Base-by-base conservation (phyloP, 768 basidiomycete species). In the Lactarius trivialis region DNA sequence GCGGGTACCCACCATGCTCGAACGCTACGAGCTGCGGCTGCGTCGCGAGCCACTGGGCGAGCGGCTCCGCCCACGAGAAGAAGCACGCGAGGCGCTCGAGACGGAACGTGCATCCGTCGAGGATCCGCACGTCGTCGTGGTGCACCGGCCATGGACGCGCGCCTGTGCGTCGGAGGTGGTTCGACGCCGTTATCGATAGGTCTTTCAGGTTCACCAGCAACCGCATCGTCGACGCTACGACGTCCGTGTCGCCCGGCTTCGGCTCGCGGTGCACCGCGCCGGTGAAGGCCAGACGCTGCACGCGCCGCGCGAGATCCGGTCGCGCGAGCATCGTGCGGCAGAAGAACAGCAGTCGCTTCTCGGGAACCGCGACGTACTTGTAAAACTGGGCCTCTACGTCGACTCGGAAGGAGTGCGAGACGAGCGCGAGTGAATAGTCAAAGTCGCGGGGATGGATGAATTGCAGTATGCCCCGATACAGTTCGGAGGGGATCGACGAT, bases 261-360 rank as follows among this genome's bases (percentile, higher is more conserved):
- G 56, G 65, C 17, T 54, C 45, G 8, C 62, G 36, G n/a, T 64
- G 62, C 11, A 57, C 51, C 9, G 61, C 56, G 14, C 56, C 61
- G 0, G 62, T 64, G 15, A 64, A 65, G 5, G 56, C 52, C 19
- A 65, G n/a, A 0, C 58, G 56, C 4, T 36, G 65, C 11, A 65
- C 65, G 32, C 65, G 62, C 5, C 53, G 62, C 2, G 65, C 65
- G 21, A 65, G 54, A 41, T 65, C 65, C 7, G 65, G 65, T 4
- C 65, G 62, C 2, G 55, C 57, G 57, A 55, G 24, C 61, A 65
- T 64, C 4, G 62, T 65, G 50, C 39, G 57, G 28, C 65, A 65
- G 17, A 65, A 64, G 28, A 33, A 39, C 12, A 65, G 41, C 6
- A 65, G 52, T 0, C 50, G 34, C 24, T 30, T 58, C n/a, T 64